Evolutionary conservation across 805 yeast genomes (phyloP).

Genomic region (Clavispora santaluciae): DNA sequence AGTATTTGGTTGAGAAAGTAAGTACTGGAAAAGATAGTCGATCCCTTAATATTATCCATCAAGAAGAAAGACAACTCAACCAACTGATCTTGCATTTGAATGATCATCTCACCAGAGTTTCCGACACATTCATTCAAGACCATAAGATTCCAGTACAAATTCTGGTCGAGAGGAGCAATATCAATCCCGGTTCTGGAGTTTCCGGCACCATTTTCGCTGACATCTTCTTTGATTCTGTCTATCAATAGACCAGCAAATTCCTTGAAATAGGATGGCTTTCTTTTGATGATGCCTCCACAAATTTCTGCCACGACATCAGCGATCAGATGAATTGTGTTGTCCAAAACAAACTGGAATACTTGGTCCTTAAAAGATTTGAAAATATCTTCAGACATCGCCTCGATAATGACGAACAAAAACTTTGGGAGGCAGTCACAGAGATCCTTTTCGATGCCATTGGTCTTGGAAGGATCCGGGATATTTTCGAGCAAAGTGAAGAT

Average conservation of each 20-base stretch:
- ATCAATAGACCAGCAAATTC: constrained; percentile 42
- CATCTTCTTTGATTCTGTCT: constrained; percentile 56
- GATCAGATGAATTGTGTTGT: constrained; percentile 54
- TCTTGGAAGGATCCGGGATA: constrained; percentile 54
- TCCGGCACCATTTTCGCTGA: constrained; percentile 80
- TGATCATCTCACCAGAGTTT: constrained; percentile 53
- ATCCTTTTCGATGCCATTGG: constrained; percentile 49
- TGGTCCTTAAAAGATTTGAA: constrained; percentile 42
- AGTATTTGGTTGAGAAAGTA: constrained; percentile 65
- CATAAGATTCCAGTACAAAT: constrained; percentile 64
- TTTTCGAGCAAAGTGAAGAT: constrained; percentile 63
- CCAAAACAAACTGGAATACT: constrained; percentile 54
- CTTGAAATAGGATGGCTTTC: constrained; percentile 49
- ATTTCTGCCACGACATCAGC: constrained; percentile 68
- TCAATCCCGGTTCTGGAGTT: constrained; percentile 60
- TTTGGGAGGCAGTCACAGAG: constrained; percentile 33
- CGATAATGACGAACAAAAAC: constrained; percentile 34
- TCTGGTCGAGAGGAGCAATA: constrained; percentile 71
- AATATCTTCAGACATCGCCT: constrained; percentile 56
- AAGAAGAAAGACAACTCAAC: constrained; percentile 40
- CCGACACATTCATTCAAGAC: constrained; percentile 67
- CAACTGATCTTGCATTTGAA: constrained; percentile 43
- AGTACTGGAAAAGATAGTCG: constrained; percentile 55
- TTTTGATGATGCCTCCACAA: constrained; percentile 64
- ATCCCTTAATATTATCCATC: constrained; percentile 54